A percentile compares a stretch with the other conserved stretches of the same genome.
Conservation (phyloP, 257 asterid species). For the Sherardia arvensis region DNA sequence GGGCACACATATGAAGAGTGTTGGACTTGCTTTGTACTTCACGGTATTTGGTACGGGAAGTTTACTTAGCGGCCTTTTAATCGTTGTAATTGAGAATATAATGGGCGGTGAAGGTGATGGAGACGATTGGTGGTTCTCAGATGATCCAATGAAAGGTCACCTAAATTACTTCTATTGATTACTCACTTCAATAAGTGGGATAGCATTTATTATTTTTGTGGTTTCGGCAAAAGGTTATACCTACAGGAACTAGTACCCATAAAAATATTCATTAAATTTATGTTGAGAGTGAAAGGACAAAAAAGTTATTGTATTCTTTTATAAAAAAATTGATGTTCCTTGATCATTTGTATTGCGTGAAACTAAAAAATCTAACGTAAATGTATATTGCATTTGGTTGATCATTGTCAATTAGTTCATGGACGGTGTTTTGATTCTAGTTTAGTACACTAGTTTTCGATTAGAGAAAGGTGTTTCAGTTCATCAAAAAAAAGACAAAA, state of each 20-base stretch:
- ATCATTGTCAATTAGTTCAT: no score
- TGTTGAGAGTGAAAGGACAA: no score
- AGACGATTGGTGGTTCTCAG: slow-evolving; percentile 19
- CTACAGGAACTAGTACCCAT: background rate
- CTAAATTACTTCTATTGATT: slow-evolving; percentile 15
- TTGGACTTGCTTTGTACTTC: slow-evolving; percentile 20
- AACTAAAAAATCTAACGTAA: no score
- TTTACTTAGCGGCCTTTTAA: slow-evolving; percentile 20
- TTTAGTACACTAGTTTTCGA: no score
- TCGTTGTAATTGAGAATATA: slow-evolving; percentile 9
- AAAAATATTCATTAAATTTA: no score
- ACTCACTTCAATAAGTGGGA: slow-evolving; percentile 1
- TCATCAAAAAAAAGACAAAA: no score
- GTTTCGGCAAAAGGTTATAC: slow-evolving; percentile 9
- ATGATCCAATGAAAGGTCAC: slow-evolving; percentile 11
- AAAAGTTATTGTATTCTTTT: no score
- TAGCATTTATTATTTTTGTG: background rate
- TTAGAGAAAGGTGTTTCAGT: no score
- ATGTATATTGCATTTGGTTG: no score
- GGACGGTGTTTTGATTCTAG: no score
- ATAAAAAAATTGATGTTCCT: no score
- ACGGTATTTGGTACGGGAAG: slow-evolving; percentile 17
- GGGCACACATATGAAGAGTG: slow-evolving; percentile 14
- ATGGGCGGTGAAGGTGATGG: slow-evolving; percentile 1
- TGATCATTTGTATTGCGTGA: no score